phyloP scores from a whole-genome alignment of 768 basidiomycete species.

The Hirschioporus abietinus region DNA sequence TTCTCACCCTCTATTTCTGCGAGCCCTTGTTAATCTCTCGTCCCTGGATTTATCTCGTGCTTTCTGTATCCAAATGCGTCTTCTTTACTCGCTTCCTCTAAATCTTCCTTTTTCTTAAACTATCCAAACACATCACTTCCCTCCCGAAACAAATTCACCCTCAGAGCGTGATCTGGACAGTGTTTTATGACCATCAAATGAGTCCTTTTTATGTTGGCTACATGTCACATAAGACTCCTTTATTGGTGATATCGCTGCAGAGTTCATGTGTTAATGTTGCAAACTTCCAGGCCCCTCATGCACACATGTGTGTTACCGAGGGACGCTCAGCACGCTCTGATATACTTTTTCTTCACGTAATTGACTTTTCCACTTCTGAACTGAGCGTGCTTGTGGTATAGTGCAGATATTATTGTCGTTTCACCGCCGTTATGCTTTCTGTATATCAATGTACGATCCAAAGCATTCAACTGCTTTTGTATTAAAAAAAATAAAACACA shows the following conservation, averaged over 20 bases:
- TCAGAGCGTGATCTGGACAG: slow-evolving; percentile 1
- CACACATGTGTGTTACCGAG: not conserved
- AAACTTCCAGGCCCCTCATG: not conserved
- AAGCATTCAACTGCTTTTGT: not conserved
- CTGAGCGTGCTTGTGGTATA: not conserved
- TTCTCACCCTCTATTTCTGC: not conserved
- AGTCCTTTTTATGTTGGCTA: not conserved
- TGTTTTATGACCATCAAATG: not conserved
- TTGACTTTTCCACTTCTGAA: not conserved
- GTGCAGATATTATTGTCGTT: not conserved
- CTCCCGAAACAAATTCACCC: not conserved
- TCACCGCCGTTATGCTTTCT: not conserved
- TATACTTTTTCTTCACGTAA: not conserved
- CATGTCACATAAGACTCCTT: not conserved
- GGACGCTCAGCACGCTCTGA: not conserved
- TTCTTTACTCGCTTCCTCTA: not conserved
- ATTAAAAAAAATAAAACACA: not conserved
- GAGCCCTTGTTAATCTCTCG: not conserved
- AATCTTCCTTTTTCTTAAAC: not conserved
- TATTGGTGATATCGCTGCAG: not conserved
- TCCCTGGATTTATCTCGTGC: not conserved
- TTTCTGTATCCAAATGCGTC: not conserved
- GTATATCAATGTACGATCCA: not conserved
- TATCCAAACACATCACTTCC: not conserved
- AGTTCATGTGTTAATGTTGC: not conserved